Evolutionary conservation across 2,329 filamentous ascomycete species (phyloP).

Genomic region (Cladosporium sp.): DNA sequence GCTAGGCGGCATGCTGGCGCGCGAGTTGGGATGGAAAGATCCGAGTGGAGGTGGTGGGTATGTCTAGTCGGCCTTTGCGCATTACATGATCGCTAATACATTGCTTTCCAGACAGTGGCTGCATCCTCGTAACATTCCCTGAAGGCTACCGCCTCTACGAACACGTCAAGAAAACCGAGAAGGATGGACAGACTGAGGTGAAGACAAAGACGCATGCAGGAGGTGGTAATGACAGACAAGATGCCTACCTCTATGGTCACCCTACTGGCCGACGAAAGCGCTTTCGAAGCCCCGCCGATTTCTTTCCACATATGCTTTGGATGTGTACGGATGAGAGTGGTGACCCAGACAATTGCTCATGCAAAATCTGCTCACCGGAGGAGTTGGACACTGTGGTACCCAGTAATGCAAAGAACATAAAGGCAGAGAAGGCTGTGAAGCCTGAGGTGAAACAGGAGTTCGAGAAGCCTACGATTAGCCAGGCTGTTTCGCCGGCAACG

Average conservation of each 20-base stretch:
- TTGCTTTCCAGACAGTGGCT: slow-evolving; percentile 35
- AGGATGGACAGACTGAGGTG: slow-evolving; percentile 41
- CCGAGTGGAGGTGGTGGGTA: slow-evolving; percentile 17
- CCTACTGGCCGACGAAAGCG: slow-evolving; percentile 54
- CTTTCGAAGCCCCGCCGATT: slow-evolving; percentile 56
- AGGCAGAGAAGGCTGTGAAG: slow-evolving; percentile 20
- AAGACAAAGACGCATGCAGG: slow-evolving; percentile 47
- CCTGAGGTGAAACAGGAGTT: slow-evolving; percentile 15
- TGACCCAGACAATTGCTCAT: slow-evolving; percentile 53
- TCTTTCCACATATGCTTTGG: slow-evolving; percentile 58
- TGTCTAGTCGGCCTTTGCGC: background rate
- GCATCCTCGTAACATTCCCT: slow-evolving; percentile 52
- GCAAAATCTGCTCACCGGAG: slow-evolving; percentile 54
- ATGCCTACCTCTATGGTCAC: slow-evolving; percentile 59
- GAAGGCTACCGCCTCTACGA: slow-evolving; percentile 56
- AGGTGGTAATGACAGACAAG: slow-evolving; percentile 52
- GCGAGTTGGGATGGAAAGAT: slow-evolving; percentile 39
- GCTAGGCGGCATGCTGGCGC: slow-evolving; percentile 54
- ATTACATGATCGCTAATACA: slow-evolving; percentile 1
- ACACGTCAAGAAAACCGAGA: slow-evolving; percentile 50
- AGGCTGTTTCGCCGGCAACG: background rate
- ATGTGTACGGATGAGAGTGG: slow-evolving; percentile 50
- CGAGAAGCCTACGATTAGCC: background rate
- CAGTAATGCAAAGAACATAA: slow-evolving; percentile 16
- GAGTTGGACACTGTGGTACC: slow-evolving; percentile 43